These are phyloP conservation scores for Neonectria sp. DNA, from an alignment of 2,329 filamentous ascomycete species.

Conservation along the genomic window DNA sequence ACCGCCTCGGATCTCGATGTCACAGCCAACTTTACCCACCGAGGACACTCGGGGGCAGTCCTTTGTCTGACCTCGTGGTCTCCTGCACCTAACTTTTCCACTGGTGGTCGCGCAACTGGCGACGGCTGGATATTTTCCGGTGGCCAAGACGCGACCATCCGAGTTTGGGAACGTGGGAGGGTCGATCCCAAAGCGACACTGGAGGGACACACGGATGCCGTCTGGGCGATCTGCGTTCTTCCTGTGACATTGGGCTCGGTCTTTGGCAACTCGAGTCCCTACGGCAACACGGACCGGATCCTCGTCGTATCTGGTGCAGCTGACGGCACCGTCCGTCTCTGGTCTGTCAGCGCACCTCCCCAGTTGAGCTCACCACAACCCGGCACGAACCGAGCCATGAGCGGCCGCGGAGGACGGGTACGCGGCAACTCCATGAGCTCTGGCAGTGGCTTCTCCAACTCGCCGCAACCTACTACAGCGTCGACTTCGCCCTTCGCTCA, in stretches of 20 bases:
- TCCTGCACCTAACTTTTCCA: constrained; percentile 88
- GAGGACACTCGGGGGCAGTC: constrained; percentile 92
- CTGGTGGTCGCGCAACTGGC: constrained; percentile 87
- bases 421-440: constrained; percentile 95
- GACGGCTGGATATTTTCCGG: constrained; percentile 99
- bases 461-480: constrained; percentile 89
- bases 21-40: constrained; percentile 93
- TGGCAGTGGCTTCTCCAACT: constrained; percentile 91
- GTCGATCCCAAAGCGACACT: constrained; percentile 96
- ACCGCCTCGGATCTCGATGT: constrained; percentile 88
- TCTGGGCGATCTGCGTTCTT: constrained; percentile 95
- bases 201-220: constrained; percentile 94
- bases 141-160: constrained; percentile 91
- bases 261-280: constrained; percentile 82
- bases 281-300: constrained; percentile 87
- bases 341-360: constrained; percentile 93
- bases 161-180: constrained; percentile 94
- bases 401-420: constrained; percentile 78
- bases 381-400: constrained; percentile 71
- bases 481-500: constrained; percentile 90
- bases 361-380: constrained; percentile 87
- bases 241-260: constrained; percentile 86
- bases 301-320: constrained; percentile 92
- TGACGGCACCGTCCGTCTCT: constrained; percentile 92
- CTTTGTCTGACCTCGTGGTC: constrained; percentile 90